Evolutionary conservation across 225 moss, liverwort and hornwort genomes (phyloP).

Genomic region (Bryum argenteum): DNA sequence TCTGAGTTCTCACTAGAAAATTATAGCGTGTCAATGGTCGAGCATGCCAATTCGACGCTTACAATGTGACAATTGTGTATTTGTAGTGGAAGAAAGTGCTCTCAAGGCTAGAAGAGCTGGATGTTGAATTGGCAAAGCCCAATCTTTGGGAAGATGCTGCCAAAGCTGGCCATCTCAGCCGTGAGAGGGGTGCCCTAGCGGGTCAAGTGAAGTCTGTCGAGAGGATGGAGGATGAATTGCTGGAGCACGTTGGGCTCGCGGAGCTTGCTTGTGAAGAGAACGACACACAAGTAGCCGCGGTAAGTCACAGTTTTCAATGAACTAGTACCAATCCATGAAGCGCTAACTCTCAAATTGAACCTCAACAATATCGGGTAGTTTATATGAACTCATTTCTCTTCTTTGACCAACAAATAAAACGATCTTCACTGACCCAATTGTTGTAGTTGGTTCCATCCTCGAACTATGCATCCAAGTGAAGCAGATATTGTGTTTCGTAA

Average conservation of each 20-base stretch:
- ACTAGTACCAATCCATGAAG: not conserved
- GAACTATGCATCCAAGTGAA: not conserved
- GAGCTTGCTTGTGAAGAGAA: conserved; percentile 92
- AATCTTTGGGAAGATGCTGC: conserved; percentile 79
- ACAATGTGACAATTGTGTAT: conserved; percentile 8
- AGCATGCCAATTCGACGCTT: conserved; percentile 5
- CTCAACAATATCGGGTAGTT: not conserved
- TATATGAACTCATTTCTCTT: not conserved
- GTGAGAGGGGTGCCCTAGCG: conserved; percentile 81
- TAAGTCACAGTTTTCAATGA: conserved; percentile 43
- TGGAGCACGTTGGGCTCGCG: conserved; percentile 87
- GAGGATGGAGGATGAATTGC: conserved; percentile 73
- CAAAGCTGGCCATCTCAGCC: conserved; percentile 73
- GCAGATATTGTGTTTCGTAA: not conserved
- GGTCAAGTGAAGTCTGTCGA: conserved; percentile 71
- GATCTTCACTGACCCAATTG: not conserved
- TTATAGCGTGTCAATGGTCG: not conserved
- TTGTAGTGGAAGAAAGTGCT: conserved; percentile 75
- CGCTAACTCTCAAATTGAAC: not conserved
- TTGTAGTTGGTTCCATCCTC: not conserved
- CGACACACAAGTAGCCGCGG: conserved; percentile 74
- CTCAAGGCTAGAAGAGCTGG: conserved; percentile 69
- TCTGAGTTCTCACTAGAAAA: conserved; percentile 13
- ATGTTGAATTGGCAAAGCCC: conserved; percentile 70
- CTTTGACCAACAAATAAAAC: not conserved